Evolutionary conservation across 2,329 filamentous ascomycete species (phyloP), one percentile per base, ranked within the genome.

Genomic region (Apiospora rasikravindrae): DNA sequence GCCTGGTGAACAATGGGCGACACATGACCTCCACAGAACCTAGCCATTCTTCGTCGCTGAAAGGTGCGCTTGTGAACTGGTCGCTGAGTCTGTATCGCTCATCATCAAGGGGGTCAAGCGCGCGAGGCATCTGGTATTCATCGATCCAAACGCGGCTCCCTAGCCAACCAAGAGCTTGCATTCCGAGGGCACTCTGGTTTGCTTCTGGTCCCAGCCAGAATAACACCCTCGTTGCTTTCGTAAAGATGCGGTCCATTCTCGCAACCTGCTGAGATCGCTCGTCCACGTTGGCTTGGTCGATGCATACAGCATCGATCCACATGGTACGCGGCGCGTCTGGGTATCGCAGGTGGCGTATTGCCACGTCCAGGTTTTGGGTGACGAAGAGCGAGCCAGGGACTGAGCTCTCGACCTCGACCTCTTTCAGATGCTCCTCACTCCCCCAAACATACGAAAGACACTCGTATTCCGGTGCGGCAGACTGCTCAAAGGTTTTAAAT

Each of bases 181-280:
- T 44, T 44, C 42, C 42, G 1, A 44, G 42, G 10, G 42, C 1
- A 14, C 42, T 44, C 14, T 44, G 42, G 42, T 44, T 44, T 13
- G 13, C 42, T 44, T 44, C 42, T 29, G 33, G 24, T 1, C 75
- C 75, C 8, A 76, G 67, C 75, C 75, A 76, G 22, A 76, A 67
- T 33, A 76, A 40, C 61, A 76, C 75, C 22, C 69, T 26, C 19
- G 69, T 67, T 10, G 75, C 75, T 3, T 45, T n/a, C 26, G 61
- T 66, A 61, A 73, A 76, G 0, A 75, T 73, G 19, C 72, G 29
- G 2, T 64, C 69, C 74, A 76, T 74, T 14, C 70, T 69, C 19
- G 70, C 33, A 16, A 75, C 74, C 37, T 76, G 74, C 16, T 73
- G 71, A 16, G 73, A 71, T 67, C 69, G 68, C 49, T 76, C 75